phyloP scores from a whole-genome alignment of 768 basidiomycete species.

The Russula olivacea region DNA sequence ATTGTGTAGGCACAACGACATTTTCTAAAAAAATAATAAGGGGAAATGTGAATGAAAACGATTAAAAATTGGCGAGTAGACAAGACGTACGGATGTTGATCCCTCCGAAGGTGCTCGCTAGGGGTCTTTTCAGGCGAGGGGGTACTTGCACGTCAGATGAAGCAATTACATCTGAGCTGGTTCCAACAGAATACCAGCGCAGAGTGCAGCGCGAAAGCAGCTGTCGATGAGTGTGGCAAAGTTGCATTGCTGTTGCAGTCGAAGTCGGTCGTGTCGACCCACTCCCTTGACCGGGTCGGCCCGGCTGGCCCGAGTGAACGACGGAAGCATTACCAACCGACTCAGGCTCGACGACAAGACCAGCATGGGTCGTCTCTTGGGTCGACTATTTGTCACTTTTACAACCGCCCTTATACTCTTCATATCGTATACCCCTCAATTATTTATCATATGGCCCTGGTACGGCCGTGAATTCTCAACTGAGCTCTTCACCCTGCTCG shows the following conservation, averaged over 20 bases:
- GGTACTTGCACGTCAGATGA: neutral
- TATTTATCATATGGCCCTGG: conserved; percentile 91
- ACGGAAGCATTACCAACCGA: neutral
- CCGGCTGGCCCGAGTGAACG: neutral
- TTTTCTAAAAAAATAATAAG: conserved; percentile 2
- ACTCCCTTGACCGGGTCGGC: neutral
- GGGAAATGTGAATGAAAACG: neutral
- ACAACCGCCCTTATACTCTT: conserved; percentile 75
- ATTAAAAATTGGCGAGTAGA: neutral
- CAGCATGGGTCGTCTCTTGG: conserved; percentile 44
- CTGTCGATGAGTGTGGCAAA: conserved; percentile 13
- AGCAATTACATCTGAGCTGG: neutral
- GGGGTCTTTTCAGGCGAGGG: conserved; percentile 7
- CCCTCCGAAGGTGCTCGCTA: conserved; percentile 18
- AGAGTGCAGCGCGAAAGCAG: conserved; percentile 3
- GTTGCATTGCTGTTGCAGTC: neutral
- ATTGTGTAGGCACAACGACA: neutral
- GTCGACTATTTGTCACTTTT: conserved; percentile 58
- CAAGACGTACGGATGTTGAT: conserved; percentile 19
- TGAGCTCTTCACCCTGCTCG: conserved; percentile 66
- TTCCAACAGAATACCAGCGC: conserved; percentile 7
- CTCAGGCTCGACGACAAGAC: neutral
- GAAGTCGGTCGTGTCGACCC: neutral
- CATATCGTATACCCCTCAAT: conserved; percentile 83
- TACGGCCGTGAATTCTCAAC: conserved; percentile 71